These are phyloP conservation scores for Larix kaempferi DNA, from an alignment of 75 land plant genomes.

Conservation along the genomic window DNA sequence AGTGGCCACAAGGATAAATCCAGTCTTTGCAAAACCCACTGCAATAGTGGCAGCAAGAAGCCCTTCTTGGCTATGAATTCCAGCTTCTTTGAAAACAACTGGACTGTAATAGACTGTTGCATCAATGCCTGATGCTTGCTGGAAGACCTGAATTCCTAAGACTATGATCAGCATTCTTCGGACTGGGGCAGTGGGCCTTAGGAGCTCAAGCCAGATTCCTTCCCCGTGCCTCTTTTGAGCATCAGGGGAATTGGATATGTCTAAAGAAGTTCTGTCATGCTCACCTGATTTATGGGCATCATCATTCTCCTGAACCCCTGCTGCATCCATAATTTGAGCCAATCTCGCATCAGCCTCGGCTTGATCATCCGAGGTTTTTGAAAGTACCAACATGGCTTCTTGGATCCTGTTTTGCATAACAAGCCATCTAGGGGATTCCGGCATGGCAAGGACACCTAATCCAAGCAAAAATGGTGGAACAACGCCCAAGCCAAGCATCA, in stretches of 20 bases:
- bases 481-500: conserved; percentile 76
- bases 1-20: conserved; percentile 79
- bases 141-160: conserved; percentile 87
- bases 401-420: conserved; percentile 56
- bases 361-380: conserved; percentile 44
- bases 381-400: conserved; percentile 56
- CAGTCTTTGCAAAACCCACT: conserved; percentile 76
- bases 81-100: conserved; percentile 67
- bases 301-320: conserved; percentile 7
- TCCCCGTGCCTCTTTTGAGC: conserved; percentile 24
- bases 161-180: conserved; percentile 68
- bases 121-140: conserved; percentile 94
- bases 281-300: neutral
- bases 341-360: conserved; percentile 49
- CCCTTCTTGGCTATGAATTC: conserved; percentile 41
- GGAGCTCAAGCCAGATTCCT: conserved; percentile 63
- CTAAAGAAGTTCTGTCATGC: neutral
- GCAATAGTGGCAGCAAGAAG: conserved; percentile 78
- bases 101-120: conserved; percentile 96
- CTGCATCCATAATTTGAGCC: conserved; percentile 53
- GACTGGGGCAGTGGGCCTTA: conserved; percentile 59
- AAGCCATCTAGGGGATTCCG: conserved; percentile 79
- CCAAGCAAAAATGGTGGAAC: conserved; percentile 67
- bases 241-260: neutral
- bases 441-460: conserved; percentile 50